Evolutionary conservation across 192 early-diverging fungal species (phyloP).

Genomic region (Neocallimastix lanati): DNA sequence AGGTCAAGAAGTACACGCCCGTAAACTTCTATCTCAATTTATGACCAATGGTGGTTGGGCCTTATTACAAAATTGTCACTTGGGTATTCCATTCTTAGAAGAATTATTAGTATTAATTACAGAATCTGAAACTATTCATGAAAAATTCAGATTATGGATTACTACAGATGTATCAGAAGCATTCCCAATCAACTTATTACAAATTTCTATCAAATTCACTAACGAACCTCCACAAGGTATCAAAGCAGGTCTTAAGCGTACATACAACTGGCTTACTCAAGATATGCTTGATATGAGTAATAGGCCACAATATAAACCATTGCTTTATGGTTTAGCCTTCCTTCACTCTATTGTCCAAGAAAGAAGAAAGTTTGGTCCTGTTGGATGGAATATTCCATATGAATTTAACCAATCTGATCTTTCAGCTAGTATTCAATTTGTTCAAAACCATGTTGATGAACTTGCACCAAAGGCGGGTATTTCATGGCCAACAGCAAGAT

Average conservation of each 20-base stretch:
- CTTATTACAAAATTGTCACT: slow-evolving; percentile 43
- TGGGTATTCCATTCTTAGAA: slow-evolving; percentile 48
- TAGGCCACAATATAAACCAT: slow-evolving; percentile 43
- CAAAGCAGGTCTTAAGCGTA: slow-evolving; percentile 44
- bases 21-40: slow-evolving; percentile 33
- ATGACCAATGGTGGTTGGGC: slow-evolving; percentile 48
- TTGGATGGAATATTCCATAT: slow-evolving; percentile 53
- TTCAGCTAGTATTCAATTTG: slow-evolving; percentile 45
- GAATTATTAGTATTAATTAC: slow-evolving; percentile 29
- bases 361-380: slow-evolving; percentile 40
- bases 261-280: slow-evolving; percentile 47
- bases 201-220: slow-evolving; percentile 46
- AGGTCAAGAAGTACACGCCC: slow-evolving; percentile 45
- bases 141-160: slow-evolving; percentile 50
- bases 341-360: slow-evolving; percentile 49
- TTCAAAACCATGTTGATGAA: slow-evolving; percentile 51
- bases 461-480: slow-evolving; percentile 37
- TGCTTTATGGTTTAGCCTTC: slow-evolving; percentile 41
- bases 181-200: slow-evolving; percentile 47
- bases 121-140: slow-evolving; percentile 36
- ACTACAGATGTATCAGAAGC: slow-evolving; percentile 36
- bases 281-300: slow-evolving; percentile 48
- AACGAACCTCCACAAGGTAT: slow-evolving; percentile 49
- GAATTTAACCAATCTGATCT: slow-evolving; percentile 51
- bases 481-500: slow-evolving; percentile 38